These are phyloP conservation scores for Comarum palustre DNA, from an alignment of 306 rosid species.

Conservation along the genomic window DNA sequence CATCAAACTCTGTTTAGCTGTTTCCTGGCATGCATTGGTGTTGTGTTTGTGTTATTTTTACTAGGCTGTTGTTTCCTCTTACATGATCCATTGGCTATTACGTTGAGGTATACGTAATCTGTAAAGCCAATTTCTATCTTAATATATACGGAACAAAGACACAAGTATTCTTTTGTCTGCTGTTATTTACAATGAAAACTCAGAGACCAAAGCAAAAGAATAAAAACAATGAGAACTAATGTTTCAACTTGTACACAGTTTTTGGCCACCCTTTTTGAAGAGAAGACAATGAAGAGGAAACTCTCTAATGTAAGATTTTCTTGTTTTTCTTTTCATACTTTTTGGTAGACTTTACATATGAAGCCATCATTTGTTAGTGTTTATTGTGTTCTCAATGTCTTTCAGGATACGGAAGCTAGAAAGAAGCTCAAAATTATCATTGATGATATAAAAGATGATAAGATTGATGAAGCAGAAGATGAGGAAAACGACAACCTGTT, in stretches of 20 bases:
- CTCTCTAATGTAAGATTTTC: conserved; percentile 46
- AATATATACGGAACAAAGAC: neutral
- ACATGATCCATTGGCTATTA: neutral
- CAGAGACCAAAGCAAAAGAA: neutral
- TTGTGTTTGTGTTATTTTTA: neutral
- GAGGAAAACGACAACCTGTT: conserved; percentile 49
- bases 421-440: conserved; percentile 44
- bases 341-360: conserved; percentile 3
- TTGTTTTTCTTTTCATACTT: conserved; percentile 10
- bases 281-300: conserved; percentile 41
- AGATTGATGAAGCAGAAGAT: conserved; percentile 26
- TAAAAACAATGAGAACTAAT: neutral
- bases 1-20: neutral
- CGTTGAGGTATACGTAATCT: neutral
- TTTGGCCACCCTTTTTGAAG: conserved; percentile 45
- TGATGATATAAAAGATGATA: conserved; percentile 24
- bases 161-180: neutral
- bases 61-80: neutral
- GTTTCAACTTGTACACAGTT: conserved; percentile 42
- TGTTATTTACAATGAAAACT: conserved; percentile 12
- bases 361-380: conserved; percentile 4
- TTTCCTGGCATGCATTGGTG: neutral
- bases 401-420: conserved; percentile 56
- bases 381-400: conserved; percentile 17
- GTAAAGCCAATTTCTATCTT: neutral